These are phyloP conservation scores for Hibiscus tridactylites DNA, from an alignment of 345 rosid species.

Conservation along the genomic window DNA sequence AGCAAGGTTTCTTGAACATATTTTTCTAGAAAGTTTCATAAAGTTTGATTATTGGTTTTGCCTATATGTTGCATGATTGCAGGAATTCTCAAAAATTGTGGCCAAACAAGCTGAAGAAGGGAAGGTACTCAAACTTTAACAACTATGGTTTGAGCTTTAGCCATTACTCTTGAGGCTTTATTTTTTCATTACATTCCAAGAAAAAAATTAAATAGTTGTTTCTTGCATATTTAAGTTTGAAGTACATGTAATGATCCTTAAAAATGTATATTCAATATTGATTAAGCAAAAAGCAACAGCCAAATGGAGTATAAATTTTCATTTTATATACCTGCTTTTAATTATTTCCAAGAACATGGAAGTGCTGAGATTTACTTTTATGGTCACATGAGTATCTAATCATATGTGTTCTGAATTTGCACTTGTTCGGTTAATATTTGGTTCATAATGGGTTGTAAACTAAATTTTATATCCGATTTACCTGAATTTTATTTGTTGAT, in stretches of 20 bases:
- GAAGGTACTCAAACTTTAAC: slow-evolving; percentile 42
- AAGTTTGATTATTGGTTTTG: background rate
- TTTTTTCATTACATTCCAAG: background rate
- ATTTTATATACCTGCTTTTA: background rate
- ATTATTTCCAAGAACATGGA: background rate
- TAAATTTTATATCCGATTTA: background rate
- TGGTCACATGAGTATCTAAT: background rate
- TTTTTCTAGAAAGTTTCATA: background rate
- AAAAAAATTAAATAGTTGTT: background rate
- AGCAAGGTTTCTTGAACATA: background rate
- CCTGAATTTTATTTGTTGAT: slow-evolving; percentile 4
- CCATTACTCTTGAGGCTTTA: background rate
- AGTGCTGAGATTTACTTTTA: background rate
- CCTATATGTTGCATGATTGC: slow-evolving; percentile 17
- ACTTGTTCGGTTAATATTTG: background rate
- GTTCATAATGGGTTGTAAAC: background rate
- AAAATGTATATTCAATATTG: background rate
- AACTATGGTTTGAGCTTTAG: slow-evolving; percentile 1
- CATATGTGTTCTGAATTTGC: background rate
- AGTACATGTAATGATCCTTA: background rate
- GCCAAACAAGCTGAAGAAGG: slow-evolving; percentile 92
- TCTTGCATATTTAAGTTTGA: background rate
- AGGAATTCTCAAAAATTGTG: slow-evolving; percentile 81
- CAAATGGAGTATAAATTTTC: background rate
- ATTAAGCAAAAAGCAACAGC: background rate